Percentiles rank a stretch among this genome's conserved stretches.
These are phyloP conservation scores for Ascochyta koolunga DNA, from an alignment of 2,329 filamentous ascomycete species.

Conservation along the genomic window DNA sequence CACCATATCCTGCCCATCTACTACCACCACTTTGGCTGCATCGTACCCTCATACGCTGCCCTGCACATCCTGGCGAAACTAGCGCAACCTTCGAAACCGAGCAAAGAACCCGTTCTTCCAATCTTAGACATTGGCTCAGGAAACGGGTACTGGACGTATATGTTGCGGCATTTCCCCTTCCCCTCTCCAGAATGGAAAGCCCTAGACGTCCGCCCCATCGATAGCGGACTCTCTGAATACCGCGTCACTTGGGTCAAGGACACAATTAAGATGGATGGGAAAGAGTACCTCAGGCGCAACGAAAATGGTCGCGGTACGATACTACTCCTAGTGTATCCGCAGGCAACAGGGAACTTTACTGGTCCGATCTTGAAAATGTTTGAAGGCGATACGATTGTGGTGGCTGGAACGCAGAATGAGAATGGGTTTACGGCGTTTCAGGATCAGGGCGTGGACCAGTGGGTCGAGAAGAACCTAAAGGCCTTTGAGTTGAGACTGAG, in stretches of 20 bases:
- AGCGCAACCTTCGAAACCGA: conserved; percentile 42
- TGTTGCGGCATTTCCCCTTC: conserved; percentile 72
- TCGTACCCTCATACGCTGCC: conserved; percentile 70
- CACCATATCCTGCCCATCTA: conserved; percentile 75
- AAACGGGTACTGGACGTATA: conserved; percentile 77
- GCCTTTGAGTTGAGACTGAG: conserved; percentile 67
- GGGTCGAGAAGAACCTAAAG: conserved; percentile 63
- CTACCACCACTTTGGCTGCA: conserved; percentile 81
- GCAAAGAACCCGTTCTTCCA: conserved; percentile 49
- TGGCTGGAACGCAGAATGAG: conserved; percentile 74
- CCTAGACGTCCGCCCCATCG: conserved; percentile 65
- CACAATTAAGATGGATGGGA: conserved; percentile 67
- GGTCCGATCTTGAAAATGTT: conserved; percentile 66
- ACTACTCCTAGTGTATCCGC: conserved; percentile 74
- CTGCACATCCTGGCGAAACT: conserved; percentile 66
- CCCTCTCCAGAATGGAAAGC: conserved; percentile 59
- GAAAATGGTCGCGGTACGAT: conserved; percentile 61
- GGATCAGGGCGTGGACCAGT: conserved; percentile 68
- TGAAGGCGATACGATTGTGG: conserved; percentile 67
- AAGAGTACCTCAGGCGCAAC: conserved; percentile 58
- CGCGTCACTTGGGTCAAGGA: conserved; percentile 72
- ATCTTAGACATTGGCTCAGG: conserved; percentile 73
- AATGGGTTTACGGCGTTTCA: conserved; percentile 77
- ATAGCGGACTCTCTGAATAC: conserved; percentile 72
- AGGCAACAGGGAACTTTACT: conserved; percentile 72